Percentiles rank a stretch among this genome's conserved stretches.
These are phyloP conservation scores for Aurifilum marmelostoma DNA, from an alignment of 2,329 filamentous ascomycete genomes.

Conservation along the genomic window DNA sequence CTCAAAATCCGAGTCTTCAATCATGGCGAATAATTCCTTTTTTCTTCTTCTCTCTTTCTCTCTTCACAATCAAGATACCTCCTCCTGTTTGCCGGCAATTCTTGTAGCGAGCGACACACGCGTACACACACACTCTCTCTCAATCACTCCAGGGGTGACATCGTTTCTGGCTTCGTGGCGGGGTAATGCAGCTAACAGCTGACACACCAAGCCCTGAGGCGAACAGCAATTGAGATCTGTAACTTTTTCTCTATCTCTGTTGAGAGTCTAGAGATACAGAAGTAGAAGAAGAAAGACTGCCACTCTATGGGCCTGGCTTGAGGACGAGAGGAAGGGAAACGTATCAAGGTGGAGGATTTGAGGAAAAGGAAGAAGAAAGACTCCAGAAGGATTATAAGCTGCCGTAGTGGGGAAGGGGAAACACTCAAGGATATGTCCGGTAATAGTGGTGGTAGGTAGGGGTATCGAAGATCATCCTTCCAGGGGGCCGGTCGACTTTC, in stretches of 20 bases:
- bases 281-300: neutral
- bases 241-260: neutral
- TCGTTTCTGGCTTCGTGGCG: neutral
- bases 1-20: slow-evolving; percentile 48
- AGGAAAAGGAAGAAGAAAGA: neutral
- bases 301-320: neutral
- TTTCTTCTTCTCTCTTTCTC: neutral
- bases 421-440: neutral
- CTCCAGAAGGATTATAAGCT: neutral
- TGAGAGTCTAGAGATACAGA: neutral
- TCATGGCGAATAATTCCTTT: slow-evolving; percentile 44
- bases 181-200: slow-evolving; percentile 7
- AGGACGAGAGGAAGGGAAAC: neutral
- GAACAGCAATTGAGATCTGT: neutral
- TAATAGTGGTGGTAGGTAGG: neutral
- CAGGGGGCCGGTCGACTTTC: neutral
- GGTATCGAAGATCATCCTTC: neutral
- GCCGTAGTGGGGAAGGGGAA: neutral
- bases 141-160: slow-evolving; percentile 3
- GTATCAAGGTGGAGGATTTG: neutral
- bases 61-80: neutral
- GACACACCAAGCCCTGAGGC: slow-evolving; percentile 5
- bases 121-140: neutral
- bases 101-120: neutral
- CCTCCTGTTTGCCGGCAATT: neutral